Conservation (phyloP, 352 stramenopile species). For the Elongisporangium undulatum region DNA sequence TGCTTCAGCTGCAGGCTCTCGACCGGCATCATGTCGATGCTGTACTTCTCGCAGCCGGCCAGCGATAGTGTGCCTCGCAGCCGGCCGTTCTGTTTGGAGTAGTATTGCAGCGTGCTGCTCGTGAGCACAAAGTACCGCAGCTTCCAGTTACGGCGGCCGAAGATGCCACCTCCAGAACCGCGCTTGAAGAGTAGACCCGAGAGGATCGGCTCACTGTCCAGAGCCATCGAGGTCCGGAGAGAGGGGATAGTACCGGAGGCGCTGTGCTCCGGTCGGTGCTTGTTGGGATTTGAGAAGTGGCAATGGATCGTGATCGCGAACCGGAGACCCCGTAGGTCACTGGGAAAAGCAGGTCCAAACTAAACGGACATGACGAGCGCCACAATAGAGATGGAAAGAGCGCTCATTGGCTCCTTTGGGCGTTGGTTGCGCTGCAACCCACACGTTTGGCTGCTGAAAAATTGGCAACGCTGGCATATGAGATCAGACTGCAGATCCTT, state of each 20-base stretch:
- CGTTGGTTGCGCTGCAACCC: too few species aligned
- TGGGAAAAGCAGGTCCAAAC: too few species aligned
- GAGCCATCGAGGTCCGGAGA: neutral
- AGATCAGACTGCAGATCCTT: too few species aligned
- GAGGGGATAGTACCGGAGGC: neutral
- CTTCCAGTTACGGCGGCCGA: slow-evolving; percentile 50
- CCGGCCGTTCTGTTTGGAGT: slow-evolving; percentile 26
- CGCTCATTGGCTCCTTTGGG: too few species aligned
- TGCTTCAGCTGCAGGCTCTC: slow-evolving; percentile 26
- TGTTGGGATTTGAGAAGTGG: too few species aligned
- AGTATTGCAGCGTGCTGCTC: slow-evolving; percentile 23
- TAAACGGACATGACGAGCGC: too few species aligned
- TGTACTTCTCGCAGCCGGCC: slow-evolving; percentile 16
- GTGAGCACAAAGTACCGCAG: slow-evolving; percentile 47
- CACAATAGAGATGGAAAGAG: too few species aligned
- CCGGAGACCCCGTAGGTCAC: too few species aligned
- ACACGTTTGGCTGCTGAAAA: too few species aligned
- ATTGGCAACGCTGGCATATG: too few species aligned
- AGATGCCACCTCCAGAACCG: slow-evolving; percentile 31
- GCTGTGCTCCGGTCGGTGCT: too few species aligned
- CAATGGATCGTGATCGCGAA: too few species aligned
- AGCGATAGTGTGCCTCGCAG: slow-evolving; percentile 34
- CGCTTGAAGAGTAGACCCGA: slow-evolving; percentile 46
- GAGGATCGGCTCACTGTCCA: slow-evolving; percentile 5
- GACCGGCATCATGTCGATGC: slow-evolving; percentile 37